Percentiles rank a stretch among this genome's conserved stretches.
phyloP scores from a whole-genome alignment of 1,139 yeast species.

The Saccharomyces hybrid region DNA sequence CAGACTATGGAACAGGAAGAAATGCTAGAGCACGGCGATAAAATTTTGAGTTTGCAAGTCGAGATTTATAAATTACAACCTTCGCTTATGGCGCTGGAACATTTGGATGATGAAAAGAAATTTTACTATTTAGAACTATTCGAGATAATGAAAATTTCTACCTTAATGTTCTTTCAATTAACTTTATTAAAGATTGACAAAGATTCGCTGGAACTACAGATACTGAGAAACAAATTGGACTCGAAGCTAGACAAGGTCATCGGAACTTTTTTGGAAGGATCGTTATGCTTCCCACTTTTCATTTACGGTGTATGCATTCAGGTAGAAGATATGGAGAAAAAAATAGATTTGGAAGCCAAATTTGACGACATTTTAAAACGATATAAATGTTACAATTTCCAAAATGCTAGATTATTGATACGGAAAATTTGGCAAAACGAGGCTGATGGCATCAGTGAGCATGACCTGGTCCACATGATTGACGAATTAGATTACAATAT shows the following conservation, averaged over 20 bases:
- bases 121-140: slow-evolving; percentile 48
- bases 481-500: slow-evolving; percentile 69
- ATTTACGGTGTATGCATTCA: slow-evolving; percentile 45
- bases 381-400: slow-evolving; percentile 37
- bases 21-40: neutral
- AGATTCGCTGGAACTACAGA: slow-evolving; percentile 31
- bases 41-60: neutral
- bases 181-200: slow-evolving; percentile 40
- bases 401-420: slow-evolving; percentile 54
- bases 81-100: slow-evolving; percentile 3
- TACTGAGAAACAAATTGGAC: neutral
- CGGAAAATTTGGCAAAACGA: slow-evolving; percentile 49
- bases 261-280: slow-evolving; percentile 13
- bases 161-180: slow-evolving; percentile 60
- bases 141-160: slow-evolving; percentile 64
- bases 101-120: neutral
- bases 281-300: slow-evolving; percentile 67
- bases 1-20: neutral
- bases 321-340: slow-evolving; percentile 41
- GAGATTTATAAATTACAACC: slow-evolving; percentile 7
- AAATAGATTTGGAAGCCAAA: slow-evolving; percentile 36
- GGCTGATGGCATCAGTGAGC: slow-evolving; percentile 14
- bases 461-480: slow-evolving; percentile 57
- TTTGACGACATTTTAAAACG: slow-evolving; percentile 51
- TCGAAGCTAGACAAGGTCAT: neutral